These are phyloP conservation scores for Hemileia vastatrix DNA, from an alignment of 1,284 basidiomycete species.

Conservation along the genomic window DNA sequence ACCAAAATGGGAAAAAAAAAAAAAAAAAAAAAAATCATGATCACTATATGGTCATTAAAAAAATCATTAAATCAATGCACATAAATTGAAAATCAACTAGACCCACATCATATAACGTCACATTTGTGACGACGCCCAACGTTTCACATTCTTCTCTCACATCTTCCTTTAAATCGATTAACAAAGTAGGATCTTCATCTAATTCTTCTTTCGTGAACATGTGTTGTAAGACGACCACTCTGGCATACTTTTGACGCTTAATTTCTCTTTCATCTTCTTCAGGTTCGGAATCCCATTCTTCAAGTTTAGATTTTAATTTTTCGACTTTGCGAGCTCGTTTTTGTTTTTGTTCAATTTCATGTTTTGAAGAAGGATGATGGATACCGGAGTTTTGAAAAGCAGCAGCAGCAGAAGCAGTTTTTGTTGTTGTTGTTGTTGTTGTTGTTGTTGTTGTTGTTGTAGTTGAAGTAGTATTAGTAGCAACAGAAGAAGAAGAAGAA, in stretches of 20 bases:
- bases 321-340: slow-evolving; percentile 33
- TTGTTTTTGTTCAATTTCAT: slow-evolving; percentile 63
- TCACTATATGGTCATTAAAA: too few species aligned
- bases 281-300: slow-evolving; percentile 77
- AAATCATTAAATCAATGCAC: background rate
- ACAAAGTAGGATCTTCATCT: slow-evolving; percentile 70
- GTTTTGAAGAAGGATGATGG: background rate
- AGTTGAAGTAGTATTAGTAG: too few species aligned
- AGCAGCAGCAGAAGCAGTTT: background rate
- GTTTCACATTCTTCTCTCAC: slow-evolving; percentile 85
- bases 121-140: slow-evolving; percentile 90
- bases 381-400: background rate
- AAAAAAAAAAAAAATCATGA: too few species aligned
- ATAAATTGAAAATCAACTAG: background rate
- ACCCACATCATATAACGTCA: slow-evolving; percentile 87
- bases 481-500: background rate
- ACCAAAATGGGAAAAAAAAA: background rate
- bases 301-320: slow-evolving; percentile 73
- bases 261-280: slow-evolving; percentile 27
- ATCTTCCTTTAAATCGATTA: slow-evolving; percentile 90
- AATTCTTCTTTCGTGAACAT: slow-evolving; percentile 89
- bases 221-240: slow-evolving; percentile 81
- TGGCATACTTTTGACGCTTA: slow-evolving; percentile 49
- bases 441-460: too few species aligned
- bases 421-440: too few species aligned